These are phyloP conservation scores for Hanseniaspora occidentalis DNA, from an alignment of 805 yeast genomes.

Conservation along the genomic window DNA sequence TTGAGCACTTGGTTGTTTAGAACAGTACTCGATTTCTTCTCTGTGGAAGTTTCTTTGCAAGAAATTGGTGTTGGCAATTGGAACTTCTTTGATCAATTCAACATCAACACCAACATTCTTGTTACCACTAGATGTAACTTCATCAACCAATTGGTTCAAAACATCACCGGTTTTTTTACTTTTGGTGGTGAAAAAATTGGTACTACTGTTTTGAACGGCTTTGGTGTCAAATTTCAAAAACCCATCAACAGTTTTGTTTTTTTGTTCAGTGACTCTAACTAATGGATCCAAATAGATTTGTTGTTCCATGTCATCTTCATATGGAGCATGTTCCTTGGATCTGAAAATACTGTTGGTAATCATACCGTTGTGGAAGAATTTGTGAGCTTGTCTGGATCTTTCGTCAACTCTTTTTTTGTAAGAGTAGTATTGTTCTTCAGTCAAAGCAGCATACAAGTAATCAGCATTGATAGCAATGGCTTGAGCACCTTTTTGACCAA, in stretches of 20 bases:
- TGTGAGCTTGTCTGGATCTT: slow-evolving; percentile 82
- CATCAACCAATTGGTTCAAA: slow-evolving; percentile 40
- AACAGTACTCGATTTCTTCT: slow-evolving; percentile 69
- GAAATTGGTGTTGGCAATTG: slow-evolving; percentile 82
- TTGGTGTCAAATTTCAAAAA: slow-evolving; percentile 37
- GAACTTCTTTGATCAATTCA: slow-evolving; percentile 71
- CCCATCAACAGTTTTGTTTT: slow-evolving; percentile 20
- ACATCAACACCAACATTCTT: slow-evolving; percentile 88
- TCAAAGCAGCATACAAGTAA: slow-evolving; percentile 77
- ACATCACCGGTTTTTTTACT: slow-evolving; percentile 52
- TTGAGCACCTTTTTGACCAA: slow-evolving; percentile 99
- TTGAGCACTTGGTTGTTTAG: slow-evolving; percentile 58
- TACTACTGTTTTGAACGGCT: slow-evolving; percentile 35
- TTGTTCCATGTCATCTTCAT: slow-evolving; percentile 76
- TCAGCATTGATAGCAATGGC: slow-evolving; percentile 88
- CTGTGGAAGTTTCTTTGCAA: slow-evolving; percentile 84
- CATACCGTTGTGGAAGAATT: slow-evolving; percentile 92
- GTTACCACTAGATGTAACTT: slow-evolving; percentile 24
- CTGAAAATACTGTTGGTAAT: slow-evolving; percentile 82
- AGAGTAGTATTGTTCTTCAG: slow-evolving; percentile 53
- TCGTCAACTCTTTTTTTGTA: slow-evolving; percentile 60
- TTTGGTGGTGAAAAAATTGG: slow-evolving; percentile 7
- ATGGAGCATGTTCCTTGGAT: slow-evolving; percentile 90
- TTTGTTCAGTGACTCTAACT: slow-evolving; percentile 33
- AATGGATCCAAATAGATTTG: slow-evolving; percentile 92